phyloP scores from a whole-genome alignment of 257 asterid species.

The Capsicum pubescens region DNA sequence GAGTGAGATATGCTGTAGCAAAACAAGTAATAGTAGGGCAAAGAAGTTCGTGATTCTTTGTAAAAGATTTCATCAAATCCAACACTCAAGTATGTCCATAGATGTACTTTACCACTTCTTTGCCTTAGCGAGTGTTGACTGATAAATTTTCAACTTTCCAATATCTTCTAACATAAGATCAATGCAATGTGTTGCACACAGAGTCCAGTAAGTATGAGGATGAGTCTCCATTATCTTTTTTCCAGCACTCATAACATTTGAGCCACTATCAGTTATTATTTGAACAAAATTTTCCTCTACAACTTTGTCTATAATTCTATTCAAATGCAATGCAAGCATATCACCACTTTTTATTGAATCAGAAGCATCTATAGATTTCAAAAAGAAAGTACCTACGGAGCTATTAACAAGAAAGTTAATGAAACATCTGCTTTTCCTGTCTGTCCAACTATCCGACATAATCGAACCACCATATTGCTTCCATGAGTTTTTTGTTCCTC shows the following conservation, averaged over 20 bases:
- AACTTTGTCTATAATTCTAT: not conserved
- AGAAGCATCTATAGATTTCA: not conserved
- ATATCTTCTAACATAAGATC: not conserved
- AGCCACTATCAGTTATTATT: not conserved
- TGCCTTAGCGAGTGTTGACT: not conserved
- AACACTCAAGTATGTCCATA: not conserved
- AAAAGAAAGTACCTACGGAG: not conserved
- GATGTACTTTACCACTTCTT: not conserved
- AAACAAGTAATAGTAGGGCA: not conserved
- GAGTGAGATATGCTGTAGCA: not conserved
- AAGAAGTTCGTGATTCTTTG: not conserved
- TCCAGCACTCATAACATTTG: not conserved
- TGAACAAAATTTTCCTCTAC: not conserved
- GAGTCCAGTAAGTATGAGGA: not conserved
- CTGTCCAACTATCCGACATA: no score
- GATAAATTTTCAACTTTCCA: not conserved
- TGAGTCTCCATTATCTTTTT: not conserved
- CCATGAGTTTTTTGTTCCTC: not conserved
- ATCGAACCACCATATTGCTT: not conserved
- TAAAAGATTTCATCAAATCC: not conserved
- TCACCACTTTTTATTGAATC: not conserved
- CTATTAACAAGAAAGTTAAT: no score
- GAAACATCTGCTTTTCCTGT: no score
- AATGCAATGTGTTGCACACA: not conserved
- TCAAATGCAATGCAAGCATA: not conserved